Base-by-base conservation (phyloP, 495 filamentous ascomycete species). In the Paragyromitra xinjiangensis region DNA sequence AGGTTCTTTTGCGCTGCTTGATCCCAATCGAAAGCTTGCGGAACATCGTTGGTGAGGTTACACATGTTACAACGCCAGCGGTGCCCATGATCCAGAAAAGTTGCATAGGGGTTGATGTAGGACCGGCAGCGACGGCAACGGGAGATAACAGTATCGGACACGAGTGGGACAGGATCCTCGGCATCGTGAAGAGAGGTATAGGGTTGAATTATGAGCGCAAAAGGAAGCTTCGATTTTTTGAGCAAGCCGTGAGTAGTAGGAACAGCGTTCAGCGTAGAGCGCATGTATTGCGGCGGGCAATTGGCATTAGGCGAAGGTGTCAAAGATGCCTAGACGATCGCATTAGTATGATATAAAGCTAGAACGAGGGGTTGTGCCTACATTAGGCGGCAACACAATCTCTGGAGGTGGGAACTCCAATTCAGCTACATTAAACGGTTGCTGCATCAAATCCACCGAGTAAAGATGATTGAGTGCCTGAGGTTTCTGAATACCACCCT, bases 11-110 rank as follows among this genome's bases (percentile, higher is more conserved):
- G 94, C 63, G 92, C 85, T 14, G 93, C 90, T 48, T 92, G 90
- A 85, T 99, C 96, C 95, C 95, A 99, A 84, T 99, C 95, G 77
- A 98, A 99, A 5, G 94, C 94, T 85, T 98, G 96, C 8, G 95
- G 95, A 16, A 99, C 96, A 81, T 99, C 95, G 82, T 98, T 99
- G 68, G 94, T 98, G 70, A 99, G 87, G 84, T 97, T 98, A 83
- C 95, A 99, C 95, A 99, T 98, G 85, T 99, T 99, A 85, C 95
- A 99, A 70, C 95, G 91, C 95, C 95, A 98, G 81, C 95, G 89
- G 85, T 99, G 95, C 22, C 95, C 95, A 83, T 98, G 93, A 74
- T 99, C 95, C 53, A 99, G 85, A 87, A 99, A 99, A 64, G 92
- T 93, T 56, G 94, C 95, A 71, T 95, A 99, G 24, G 95, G 94